Evolutionary conservation across 164 flowering plant species (phyloP), one percentile per base, ranked within the genome.

Genomic region (Magnolia officinalis): DNA sequence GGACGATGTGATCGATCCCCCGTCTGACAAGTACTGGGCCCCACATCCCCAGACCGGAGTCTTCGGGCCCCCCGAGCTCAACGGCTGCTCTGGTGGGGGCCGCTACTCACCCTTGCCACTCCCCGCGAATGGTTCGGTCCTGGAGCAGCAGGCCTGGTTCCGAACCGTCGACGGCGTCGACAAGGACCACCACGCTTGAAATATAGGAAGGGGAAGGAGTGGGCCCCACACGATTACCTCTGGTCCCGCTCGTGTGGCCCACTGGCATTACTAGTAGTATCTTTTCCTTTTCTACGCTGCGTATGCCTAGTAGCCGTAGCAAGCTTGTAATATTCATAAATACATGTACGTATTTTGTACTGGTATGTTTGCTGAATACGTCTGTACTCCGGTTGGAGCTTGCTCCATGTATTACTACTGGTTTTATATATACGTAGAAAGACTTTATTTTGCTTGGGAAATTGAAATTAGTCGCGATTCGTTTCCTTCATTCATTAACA

Each of bases 11-110:
- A 83, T 91, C 73, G 67, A 84, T 63, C 84, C 86, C 2, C 76
- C 81, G 21, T 80, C 91, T 0, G 94, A 88, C 21, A 84, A 90
- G 70, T 94, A 94, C 85, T 94, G 97, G 98, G 90, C 85, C 19
- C 98, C 97, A 1, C 83, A 94, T 74, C 97, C 97, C 0, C 77
- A 84, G 65, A 91, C 97, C 2, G 96, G 97, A 4, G 96, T 94
- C 9, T 94, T 94, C 78, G 95, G 97, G 13, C 97, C 97, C 8
- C 79, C 86, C 0, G 89, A 83, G 37, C 82, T 75, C 1, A 75
- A 50, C 65, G 64, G 79, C 2, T 58, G 70, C 0, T 65, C 78
- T 0, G 81, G 68, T 14, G 74, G 78, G 67, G 49, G n/a, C 67
- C 76, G 0, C 75, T n/a, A 0, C 50, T 55, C 66, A 18, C 1